Base-by-base conservation (phyloP, 2,329 filamentous ascomycete genomes). In the Colletotrichum sp. region DNA sequence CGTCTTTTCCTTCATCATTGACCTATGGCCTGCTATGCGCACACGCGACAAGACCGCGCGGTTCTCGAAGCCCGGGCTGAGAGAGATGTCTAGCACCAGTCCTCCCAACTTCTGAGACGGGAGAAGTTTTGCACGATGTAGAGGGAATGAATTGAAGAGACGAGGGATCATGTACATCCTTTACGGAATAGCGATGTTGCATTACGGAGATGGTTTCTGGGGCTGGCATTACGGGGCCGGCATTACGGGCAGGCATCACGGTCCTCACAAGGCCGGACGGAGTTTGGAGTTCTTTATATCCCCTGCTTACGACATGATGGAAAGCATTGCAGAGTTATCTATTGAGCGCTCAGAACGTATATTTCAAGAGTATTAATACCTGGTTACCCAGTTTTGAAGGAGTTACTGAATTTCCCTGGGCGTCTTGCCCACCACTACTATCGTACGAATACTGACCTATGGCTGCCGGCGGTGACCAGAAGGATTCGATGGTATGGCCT, bases 1-100 rank as follows among this genome's bases (percentile, higher is more conserved):
- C 86, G 89, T 98, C 77, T 90, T 96, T 77, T 95, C 94, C 77
- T 98, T 98, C 87, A 90, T 94, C 81, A 89, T 98, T 82, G 96
- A 99, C 85, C 91, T 99, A 66, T 89, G 94, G 78, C 97, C 97
- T 0, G 95, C 95, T 13, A 88, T 94, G 4, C 88, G 90, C 77
- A 94, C 92, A 13, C 91, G 90, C 78, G 82, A 86, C 78, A 72
- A 65, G 68, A 34, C 44, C 48, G 68, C 34, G 2, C 65, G 77
- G 36, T 77, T 77, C 25, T 39, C 67, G 12, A 78, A 78, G 59
- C 72, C 77, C 5, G 61, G 44, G 8, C 67, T 76, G 61, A 60
- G 71, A 28, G 71, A 76, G 60, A 39, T 28, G 66, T 64, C 39
- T 4, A 39, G 39, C 22, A 65, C 39, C 22, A 27, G 30, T 28